Evolutionary conservation across 371 early-diverging fungal genomes (phyloP).

Genomic region (Zychaea mexicana): DNA sequence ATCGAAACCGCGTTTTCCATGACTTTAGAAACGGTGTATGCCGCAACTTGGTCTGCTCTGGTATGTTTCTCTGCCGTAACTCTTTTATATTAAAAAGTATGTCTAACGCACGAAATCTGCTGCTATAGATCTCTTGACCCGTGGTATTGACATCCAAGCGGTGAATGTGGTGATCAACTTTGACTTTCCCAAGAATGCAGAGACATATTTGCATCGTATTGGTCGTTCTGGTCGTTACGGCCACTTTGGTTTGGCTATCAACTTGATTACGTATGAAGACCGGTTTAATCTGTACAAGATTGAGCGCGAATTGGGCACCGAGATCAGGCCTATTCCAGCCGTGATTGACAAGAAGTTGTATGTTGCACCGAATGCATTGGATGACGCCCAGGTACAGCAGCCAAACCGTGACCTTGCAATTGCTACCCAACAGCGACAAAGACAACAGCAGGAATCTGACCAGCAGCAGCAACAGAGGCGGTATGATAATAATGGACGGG

Average conservation of each 20-base stretch:
- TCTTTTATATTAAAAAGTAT: no score
- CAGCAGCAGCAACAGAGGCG: conserved; percentile 29
- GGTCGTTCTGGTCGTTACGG: conserved; percentile 98
- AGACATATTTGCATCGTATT: conserved; percentile 99
- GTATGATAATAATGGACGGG: background rate
- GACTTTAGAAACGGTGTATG: conserved; percentile 97
- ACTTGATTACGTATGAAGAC: conserved; percentile 96
- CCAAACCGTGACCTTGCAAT: conserved; percentile 47
- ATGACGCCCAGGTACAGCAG: conserved; percentile 51
- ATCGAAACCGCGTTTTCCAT: conserved; percentile 98
- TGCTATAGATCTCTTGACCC: conserved; percentile 92
- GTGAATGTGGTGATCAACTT: conserved; percentile 99
- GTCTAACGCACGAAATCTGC: no score
- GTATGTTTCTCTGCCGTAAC: no score
- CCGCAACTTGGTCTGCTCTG: conserved; percentile 94
- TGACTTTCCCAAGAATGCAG: conserved; percentile 99
- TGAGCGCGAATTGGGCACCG: conserved; percentile 96
- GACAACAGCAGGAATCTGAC: conserved; percentile 36
- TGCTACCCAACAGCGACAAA: conserved; percentile 52
- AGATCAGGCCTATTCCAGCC: conserved; percentile 95
- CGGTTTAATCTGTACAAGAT: conserved; percentile 94
- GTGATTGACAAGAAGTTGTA: conserved; percentile 92
- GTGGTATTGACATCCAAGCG: conserved; percentile 99
- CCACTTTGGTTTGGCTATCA: conserved; percentile 97
- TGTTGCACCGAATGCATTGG: conserved; percentile 75